These are phyloP conservation scores for Astragalus membranaceus DNA, from an alignment of 306 rosid species.

Conservation along the genomic window DNA sequence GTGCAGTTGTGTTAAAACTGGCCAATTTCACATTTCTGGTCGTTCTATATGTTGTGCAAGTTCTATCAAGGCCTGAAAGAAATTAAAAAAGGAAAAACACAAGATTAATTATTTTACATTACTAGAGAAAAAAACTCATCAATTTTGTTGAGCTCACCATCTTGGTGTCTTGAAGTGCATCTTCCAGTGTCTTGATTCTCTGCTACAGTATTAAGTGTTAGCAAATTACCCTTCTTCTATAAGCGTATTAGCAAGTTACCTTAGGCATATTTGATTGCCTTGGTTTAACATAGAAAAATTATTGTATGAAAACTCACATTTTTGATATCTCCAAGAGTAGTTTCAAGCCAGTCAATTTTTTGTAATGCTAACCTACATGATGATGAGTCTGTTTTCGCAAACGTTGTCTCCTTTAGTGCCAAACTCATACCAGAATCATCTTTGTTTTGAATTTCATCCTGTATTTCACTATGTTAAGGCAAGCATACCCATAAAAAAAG, in stretches of 20 bases:
- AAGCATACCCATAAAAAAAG: background rate
- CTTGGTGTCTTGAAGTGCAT: slow-evolving; percentile 51
- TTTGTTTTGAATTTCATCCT: slow-evolving; percentile 28
- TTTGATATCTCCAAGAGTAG: slow-evolving; percentile 45
- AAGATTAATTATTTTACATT: background rate
- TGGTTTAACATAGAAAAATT: background rate
- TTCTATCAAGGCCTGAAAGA: slow-evolving; percentile 54
- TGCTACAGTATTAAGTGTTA: slow-evolving; percentile 21
- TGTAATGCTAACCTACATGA: slow-evolving; percentile 29
- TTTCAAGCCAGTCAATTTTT: slow-evolving; percentile 53
- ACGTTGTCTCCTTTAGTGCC: slow-evolving; percentile 11
- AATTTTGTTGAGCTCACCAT: slow-evolving; percentile 36
- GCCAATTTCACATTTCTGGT: slow-evolving; percentile 17
- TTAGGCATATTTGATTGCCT: background rate
- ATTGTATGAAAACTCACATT: slow-evolving; percentile 38
- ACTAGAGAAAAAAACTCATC: background rate
- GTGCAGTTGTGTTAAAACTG: background rate
- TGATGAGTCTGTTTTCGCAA: slow-evolving; percentile 2
- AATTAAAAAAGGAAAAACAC: background rate
- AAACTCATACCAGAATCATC: background rate
- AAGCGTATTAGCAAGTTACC: background rate
- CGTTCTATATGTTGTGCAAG: slow-evolving; percentile 28
- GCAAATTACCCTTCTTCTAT: background rate
- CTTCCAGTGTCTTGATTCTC: slow-evolving; percentile 78
- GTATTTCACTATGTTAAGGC: slow-evolving; percentile 3